Percentiles rank a stretch among this genome's conserved stretches.
Evolutionary conservation across 1,139 yeast genomes (phyloP).

Genomic region (Kluyveromyces sp.): DNA sequence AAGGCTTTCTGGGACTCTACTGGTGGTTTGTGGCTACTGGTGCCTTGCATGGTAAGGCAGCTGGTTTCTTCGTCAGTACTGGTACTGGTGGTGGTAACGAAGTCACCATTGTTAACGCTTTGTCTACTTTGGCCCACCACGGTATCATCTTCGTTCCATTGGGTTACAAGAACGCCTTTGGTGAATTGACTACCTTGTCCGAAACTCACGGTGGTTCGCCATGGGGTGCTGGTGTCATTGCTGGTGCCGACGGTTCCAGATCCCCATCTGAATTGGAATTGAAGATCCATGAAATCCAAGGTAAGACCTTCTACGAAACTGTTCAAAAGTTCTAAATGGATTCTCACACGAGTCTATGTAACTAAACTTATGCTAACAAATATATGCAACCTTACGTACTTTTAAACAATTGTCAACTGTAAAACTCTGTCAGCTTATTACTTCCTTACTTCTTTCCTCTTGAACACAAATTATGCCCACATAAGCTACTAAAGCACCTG

Average conservation of each 20-base stretch:
- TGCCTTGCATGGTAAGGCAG: conserved; percentile 65
- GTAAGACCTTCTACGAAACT: conserved; percentile 44
- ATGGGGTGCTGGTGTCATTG: conserved; percentile 84
- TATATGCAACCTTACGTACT: too few relatives aligned
- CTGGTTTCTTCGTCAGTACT: conserved; percentile 70
- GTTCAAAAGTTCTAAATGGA: conserved; percentile 13
- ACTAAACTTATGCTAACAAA: too few relatives aligned
- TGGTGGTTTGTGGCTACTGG: conserved; percentile 76
- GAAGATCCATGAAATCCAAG: conserved; percentile 53
- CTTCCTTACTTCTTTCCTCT: too few relatives aligned
- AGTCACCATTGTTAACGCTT: conserved; percentile 53
- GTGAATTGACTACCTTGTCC: conserved; percentile 48
- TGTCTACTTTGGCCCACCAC: conserved; percentile 68
- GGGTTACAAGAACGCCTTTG: conserved; percentile 62
- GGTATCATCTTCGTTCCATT: conserved; percentile 75
- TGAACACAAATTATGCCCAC: too few relatives aligned
- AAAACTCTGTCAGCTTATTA: too few relatives aligned
- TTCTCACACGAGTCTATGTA: not conserved
- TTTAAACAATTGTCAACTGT: too few relatives aligned
- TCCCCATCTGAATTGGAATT: conserved; percentile 59
- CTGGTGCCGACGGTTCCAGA: conserved; percentile 77
- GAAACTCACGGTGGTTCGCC: conserved; percentile 81
- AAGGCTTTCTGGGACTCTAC: conserved; percentile 70
- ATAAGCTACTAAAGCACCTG: too few relatives aligned
- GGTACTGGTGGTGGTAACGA: conserved; percentile 85